Percentiles rank a stretch among this genome's conserved stretches.
Evolutionary conservation across 2,329 filamentous ascomycete species (phyloP).

Genomic region (Penicillium freii): DNA sequence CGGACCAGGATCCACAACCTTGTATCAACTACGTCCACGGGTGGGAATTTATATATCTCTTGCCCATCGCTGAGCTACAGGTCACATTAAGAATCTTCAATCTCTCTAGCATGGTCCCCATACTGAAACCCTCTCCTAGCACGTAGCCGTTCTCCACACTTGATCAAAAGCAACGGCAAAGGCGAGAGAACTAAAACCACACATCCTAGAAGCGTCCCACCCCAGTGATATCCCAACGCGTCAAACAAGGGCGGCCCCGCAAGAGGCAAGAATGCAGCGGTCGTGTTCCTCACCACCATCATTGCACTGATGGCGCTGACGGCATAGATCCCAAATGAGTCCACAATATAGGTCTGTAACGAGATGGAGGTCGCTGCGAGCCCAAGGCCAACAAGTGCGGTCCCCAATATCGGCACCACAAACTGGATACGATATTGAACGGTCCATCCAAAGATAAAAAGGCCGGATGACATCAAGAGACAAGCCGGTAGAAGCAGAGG

Average conservation of each 20-base stretch:
- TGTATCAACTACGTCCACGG: background rate
- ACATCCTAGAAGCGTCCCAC: background rate
- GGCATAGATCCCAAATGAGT: no score
- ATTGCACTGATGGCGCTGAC: no score
- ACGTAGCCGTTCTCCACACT: background rate
- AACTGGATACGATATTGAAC: background rate
- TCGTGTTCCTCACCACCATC: no score
- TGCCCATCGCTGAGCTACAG: background rate
- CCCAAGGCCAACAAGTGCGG: background rate
- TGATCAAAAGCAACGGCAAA: background rate
- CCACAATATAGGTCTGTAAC: no score
- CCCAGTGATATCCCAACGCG: background rate
- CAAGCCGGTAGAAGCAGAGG: background rate
- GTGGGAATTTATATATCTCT: background rate
- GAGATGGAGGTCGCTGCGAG: no score
- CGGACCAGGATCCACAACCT: slow-evolving; percentile 4
- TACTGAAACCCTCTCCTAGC: background rate
- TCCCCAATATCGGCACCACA: background rate
- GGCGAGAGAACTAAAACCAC: background rate
- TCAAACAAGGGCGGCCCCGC: background rate
- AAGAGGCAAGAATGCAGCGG: no score
- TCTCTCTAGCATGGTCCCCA: background rate
- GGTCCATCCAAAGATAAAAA: background rate
- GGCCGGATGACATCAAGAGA: background rate
- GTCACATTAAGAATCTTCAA: background rate